Evolutionary conservation across 352 stramenopile genomes (phyloP).

Genomic region (Albugo laibachii): DNA sequence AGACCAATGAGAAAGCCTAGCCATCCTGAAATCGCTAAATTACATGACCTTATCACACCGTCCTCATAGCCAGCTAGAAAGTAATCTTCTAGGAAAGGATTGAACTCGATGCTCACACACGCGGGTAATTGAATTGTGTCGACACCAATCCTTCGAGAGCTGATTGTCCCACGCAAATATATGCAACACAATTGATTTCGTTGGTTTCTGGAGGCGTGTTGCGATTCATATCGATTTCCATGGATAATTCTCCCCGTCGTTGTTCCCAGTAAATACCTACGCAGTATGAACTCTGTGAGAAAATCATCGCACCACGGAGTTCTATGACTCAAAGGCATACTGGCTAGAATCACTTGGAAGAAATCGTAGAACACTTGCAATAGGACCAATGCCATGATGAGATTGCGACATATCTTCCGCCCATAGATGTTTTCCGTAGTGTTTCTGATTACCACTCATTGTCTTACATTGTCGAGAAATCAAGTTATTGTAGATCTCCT

Average conservation of each 20-base stretch:
- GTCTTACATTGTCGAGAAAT: no score
- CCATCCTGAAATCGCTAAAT: background rate
- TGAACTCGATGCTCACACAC: conserved; percentile 24
- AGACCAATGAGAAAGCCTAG: background rate
- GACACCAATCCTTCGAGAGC: conserved; percentile 5
- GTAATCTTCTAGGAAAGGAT: conserved; percentile 23
- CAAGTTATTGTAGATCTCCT: no score
- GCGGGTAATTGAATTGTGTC: background rate
- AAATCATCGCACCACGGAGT: background rate
- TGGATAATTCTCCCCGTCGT: conserved; percentile 16
- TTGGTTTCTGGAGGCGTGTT: no score
- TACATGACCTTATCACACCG: conserved; percentile 3
- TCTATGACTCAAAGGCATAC: conserved; percentile 10
- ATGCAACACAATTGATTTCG: background rate
- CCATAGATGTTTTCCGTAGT: conserved; percentile 9
- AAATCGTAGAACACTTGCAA: conserved; percentile 23
- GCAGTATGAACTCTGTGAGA: background rate
- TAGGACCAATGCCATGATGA: conserved; percentile 26
- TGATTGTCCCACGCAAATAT: background rate
- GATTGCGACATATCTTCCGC: conserved; percentile 43
- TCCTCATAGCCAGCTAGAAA: conserved; percentile 50
- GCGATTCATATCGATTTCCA: conserved; percentile 19
- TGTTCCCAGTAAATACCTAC: conserved; percentile 30
- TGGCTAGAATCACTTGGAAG: conserved; percentile 35
- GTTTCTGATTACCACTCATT: no score